Conservation (phyloP, 2,329 filamentous ascomycete genomes). For the Plectosphaerella cucumerina region DNA sequence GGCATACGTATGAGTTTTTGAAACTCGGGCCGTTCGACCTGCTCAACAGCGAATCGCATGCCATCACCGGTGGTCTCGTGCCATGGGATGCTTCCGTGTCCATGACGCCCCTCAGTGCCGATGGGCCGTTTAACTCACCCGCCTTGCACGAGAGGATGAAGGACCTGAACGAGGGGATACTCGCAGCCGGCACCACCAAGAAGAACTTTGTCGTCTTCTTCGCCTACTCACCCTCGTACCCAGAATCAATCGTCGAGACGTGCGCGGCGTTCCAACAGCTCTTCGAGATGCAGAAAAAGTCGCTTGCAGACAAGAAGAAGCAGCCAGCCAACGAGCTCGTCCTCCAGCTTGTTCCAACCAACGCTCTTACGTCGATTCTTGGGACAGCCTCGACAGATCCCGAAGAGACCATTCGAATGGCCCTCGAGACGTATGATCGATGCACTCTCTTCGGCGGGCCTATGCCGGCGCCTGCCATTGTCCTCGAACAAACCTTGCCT, state of each 20-base stretch:
- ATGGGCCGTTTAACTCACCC: constrained; percentile 14
- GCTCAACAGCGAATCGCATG: constrained; percentile 34
- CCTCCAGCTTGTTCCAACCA: constrained; percentile 69
- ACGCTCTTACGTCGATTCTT: constrained; percentile 60
- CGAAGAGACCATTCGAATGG: constrained; percentile 56
- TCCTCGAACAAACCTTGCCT: constrained; percentile 66
- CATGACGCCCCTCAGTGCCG: background rate
- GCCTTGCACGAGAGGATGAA: constrained; percentile 44
- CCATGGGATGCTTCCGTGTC: constrained; percentile 35
- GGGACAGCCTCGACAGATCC: constrained; percentile 60
- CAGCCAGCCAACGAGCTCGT: constrained; percentile 61
- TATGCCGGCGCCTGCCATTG: constrained; percentile 64
- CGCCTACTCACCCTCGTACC: constrained; percentile 62
- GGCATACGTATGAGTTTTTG: constrained; percentile 68
- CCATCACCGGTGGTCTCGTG: constrained; percentile 43
- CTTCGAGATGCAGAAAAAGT: constrained; percentile 57
- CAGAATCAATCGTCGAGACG: constrained; percentile 61
- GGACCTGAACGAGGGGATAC: constrained; percentile 41
- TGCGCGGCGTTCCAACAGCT: constrained; percentile 72
- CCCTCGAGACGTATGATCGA: constrained; percentile 74
- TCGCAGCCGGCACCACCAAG: constrained; percentile 34
- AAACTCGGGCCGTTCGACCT: constrained; percentile 65
- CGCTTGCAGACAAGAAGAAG: constrained; percentile 39
- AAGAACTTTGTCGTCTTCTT: constrained; percentile 74
- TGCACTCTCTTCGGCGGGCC: constrained; percentile 56